Base-by-base conservation (phyloP, 768 basidiomycete species). In the Calvatia gigantea region DNA sequence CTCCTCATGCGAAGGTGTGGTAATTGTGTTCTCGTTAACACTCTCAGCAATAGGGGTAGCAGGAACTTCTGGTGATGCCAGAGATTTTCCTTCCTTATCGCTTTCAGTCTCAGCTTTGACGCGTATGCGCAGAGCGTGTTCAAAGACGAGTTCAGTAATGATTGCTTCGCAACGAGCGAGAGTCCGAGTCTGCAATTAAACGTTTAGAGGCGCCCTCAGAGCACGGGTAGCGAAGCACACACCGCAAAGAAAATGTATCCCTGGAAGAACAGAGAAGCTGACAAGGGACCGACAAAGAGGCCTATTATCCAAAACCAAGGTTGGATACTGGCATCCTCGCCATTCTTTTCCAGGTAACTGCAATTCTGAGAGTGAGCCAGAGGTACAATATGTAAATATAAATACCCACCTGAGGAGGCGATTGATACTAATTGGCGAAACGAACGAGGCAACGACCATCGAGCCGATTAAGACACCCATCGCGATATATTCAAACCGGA, bases 251-350 rank as follows among this genome's bases (percentile, higher is more conserved):
- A 82, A 39, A 77, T 72, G 60, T 86, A 87, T 67, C 74, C 75
- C 59, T 88, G 83, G 57, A 80, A 75, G 28, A 69, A 63, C 7
- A 84, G n/a, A 4, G 77, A 71, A 17, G 66, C 68, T 14, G 75
- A 0, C 14, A 73, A 63, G 7, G 83, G 79, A 19, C 80, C 82
- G 2, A 78, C 41, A 61, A 82, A 77, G 8, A 84, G 69, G 61
- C 70, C 70, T 0, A 68, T 25, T 19, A 88, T 77, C 86, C 87
- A 89, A 8, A 88, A 78, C 80, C 86, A 87, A 1, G 87, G 87
- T 38, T 77, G 76, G 21, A 84, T 67, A 7, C 69, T 61, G 0
- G 83, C 75, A 27, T 68, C 73, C 52, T 73, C 62, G 4, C 81
- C 82, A 15, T 71, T 68, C 2, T 63, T 74, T 66, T 87, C 85